Evolutionary conservation across 2,329 filamentous ascomycete genomes (phyloP).

Genomic region (Cercospora sesami): DNA sequence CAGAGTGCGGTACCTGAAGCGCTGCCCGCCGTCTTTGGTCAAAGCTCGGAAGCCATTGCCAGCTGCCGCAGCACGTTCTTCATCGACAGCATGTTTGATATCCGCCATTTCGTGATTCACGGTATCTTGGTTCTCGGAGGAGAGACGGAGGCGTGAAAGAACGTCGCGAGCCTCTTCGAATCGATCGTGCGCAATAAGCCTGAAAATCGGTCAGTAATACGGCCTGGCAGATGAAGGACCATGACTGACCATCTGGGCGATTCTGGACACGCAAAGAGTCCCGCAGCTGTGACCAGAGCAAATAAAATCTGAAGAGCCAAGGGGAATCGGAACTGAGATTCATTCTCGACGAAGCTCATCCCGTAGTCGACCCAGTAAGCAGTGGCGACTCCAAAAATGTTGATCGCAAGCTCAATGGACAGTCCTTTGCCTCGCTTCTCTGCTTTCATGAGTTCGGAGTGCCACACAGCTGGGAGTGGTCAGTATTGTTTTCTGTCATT

Average conservation of each 20-base stretch:
- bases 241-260: constrained; percentile 39
- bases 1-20: constrained; percentile 44
- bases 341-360: constrained; percentile 35
- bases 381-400: constrained; percentile 36
- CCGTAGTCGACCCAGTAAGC: constrained; percentile 40
- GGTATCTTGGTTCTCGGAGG: constrained; percentile 32
- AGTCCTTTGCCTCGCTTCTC: constrained; percentile 43
- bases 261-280: constrained; percentile 44
- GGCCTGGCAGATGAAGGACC: neutral
- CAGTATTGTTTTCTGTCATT: neutral
- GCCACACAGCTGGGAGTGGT: constrained; percentile 42
- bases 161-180: constrained; percentile 37
- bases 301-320: constrained; percentile 50
- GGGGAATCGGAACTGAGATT: constrained; percentile 45
- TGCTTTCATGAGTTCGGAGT: constrained; percentile 47
- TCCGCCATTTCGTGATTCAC: constrained; percentile 37
- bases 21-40: constrained; percentile 47
- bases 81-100: constrained; percentile 45
- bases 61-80: constrained; percentile 44
- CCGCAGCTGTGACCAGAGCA: constrained; percentile 33
- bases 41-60: constrained; percentile 38
- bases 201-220: constrained; percentile 13
- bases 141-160: constrained; percentile 27
- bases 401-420: constrained; percentile 37
- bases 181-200: constrained; percentile 31